Conservation (phyloP, 2,329 filamentous ascomycete genomes). For the Lecanoromycetidae sp. region DNA sequence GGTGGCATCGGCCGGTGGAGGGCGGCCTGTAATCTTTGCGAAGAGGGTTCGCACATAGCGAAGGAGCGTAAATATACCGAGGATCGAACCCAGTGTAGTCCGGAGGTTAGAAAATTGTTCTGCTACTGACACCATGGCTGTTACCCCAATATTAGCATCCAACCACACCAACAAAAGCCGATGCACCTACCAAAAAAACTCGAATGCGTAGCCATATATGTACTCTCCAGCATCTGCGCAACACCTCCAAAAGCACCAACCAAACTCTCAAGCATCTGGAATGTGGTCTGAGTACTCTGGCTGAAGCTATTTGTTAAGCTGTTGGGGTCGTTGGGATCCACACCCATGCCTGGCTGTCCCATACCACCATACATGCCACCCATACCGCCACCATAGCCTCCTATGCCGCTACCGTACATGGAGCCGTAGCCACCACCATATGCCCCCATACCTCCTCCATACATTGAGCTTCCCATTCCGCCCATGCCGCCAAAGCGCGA, state of each 20-base stretch:
- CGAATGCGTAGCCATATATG: slow-evolving; percentile 98
- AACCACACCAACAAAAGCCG: not conserved
- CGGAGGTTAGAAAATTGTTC: slow-evolving; percentile 92
- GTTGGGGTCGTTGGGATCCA: slow-evolving; percentile 73
- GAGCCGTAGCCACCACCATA: slow-evolving; percentile 26
- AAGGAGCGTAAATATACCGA: slow-evolving; percentile 92
- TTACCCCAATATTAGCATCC: not conserved
- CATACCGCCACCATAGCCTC: slow-evolving; percentile 37
- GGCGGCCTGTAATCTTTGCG: slow-evolving; percentile 84
- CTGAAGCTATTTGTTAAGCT: slow-evolving; percentile 92
- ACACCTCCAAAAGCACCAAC: slow-evolving; percentile 95
- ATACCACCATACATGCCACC: slow-evolving; percentile 28
- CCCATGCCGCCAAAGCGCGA: slow-evolving; percentile 35
- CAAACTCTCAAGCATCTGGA: slow-evolving; percentile 95
- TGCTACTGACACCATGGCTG: slow-evolving; percentile 95
- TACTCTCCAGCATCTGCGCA: slow-evolving; percentile 98
- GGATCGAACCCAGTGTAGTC: slow-evolving; percentile 81
- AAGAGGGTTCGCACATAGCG: slow-evolving; percentile 87
- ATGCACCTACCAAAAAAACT: slow-evolving; percentile 77
- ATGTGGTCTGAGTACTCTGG: slow-evolving; percentile 89
- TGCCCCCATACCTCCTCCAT: slow-evolving; percentile 28
- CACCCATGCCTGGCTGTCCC: slow-evolving; percentile 35
- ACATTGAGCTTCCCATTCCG: slow-evolving; percentile 32
- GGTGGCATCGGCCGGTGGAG: slow-evolving; percentile 73
- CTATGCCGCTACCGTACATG: slow-evolving; percentile 33